Base-by-base conservation (phyloP, 768 basidiomycete species). In the Xerocomellus dryophilus region DNA sequence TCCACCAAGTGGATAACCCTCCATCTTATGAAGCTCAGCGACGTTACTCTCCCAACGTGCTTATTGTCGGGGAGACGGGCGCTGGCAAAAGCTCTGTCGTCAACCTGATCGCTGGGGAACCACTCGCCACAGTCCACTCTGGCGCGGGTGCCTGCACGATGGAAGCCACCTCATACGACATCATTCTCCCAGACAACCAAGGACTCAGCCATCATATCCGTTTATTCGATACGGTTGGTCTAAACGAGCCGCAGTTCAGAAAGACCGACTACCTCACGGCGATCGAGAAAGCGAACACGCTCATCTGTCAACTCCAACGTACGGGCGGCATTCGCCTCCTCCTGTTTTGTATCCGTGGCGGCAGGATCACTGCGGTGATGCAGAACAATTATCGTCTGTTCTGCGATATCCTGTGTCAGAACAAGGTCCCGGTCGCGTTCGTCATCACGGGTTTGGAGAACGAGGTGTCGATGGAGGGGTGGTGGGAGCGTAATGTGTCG, bases 11-110 rank as follows among this genome's bases (percentile, higher is more conserved):
- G 41, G 60, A 67, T 44, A 51, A 5, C 31, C 65, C 43, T 9
- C 65, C 65, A 27, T 34, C 65, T n/a, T 66, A 66, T 35, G 47
- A 59, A 15, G 11, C 29, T 2, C 65, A 66, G 32, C 54, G 48
- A 20, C 55, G 25, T 34, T 57, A 38, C 41, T 60, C 66, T 43
- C 76, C 76, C 50, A 78, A 77, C 11, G 73, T 56, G 5, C 75
- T 68, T 18, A 68, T 64, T 25, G 75, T 78, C 18, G 71, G 66
- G 3, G 66, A 69, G 43, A 67, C 67, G 21, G 66, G 67, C 6
- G 62, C 42, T 1, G 66, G 72, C 18, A 78, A 78, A 56, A 77
- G 76, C 54, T 75, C 74, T 0, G 58, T 78, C 27, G 54, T 77
- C 47, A 78, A 77, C 57, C 66, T 78, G 60, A 59, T 77, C 21